Evolutionary conservation across 768 basidiomycete species (phyloP).

Genomic region (Erythrobasidium yunnanense): DNA sequence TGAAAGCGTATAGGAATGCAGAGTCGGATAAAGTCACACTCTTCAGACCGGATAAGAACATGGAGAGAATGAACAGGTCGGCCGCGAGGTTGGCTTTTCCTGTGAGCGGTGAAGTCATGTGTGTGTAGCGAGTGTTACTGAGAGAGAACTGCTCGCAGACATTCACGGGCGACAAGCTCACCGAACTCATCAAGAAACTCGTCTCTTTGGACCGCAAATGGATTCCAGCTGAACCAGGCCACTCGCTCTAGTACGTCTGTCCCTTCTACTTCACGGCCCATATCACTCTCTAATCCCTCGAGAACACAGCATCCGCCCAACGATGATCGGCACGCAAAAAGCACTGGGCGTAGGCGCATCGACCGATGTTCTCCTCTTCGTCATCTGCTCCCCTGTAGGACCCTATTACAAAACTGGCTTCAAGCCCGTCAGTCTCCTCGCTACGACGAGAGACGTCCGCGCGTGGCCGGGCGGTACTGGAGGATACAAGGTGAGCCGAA

Average conservation of each 20-base stretch:
- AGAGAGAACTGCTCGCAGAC: too few species aligned
- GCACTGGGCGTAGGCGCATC: slow-evolving; percentile 59
- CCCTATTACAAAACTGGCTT: slow-evolving; percentile 50
- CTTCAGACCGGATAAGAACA: slow-evolving; percentile 87
- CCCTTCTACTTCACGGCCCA: background rate
- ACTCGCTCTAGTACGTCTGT: slow-evolving; percentile 54
- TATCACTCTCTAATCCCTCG: slow-evolving; percentile 39
- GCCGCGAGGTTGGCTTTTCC: slow-evolving; percentile 50
- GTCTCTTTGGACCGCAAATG: slow-evolving; percentile 72
- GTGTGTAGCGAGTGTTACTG: too few species aligned
- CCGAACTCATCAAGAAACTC: slow-evolving; percentile 74
- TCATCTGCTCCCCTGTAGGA: slow-evolving; percentile 60
- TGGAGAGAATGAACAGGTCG: slow-evolving; percentile 84
- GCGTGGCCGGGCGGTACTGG: slow-evolving; percentile 76
- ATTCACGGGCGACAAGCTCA: slow-evolving; percentile 64
- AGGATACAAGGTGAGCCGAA: slow-evolving; percentile 50
- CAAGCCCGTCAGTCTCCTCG: slow-evolving; percentile 50
- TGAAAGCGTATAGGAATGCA: slow-evolving; percentile 76
- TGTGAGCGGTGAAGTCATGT: too few species aligned
- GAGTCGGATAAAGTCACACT: slow-evolving; percentile 60
- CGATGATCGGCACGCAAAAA: slow-evolving; percentile 50
- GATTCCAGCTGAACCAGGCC: slow-evolving; percentile 78
- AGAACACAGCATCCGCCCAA: slow-evolving; percentile 60
- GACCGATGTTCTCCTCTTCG: slow-evolving; percentile 69
- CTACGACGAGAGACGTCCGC: slow-evolving; percentile 69